Percentiles rank a stretch among this genome's conserved stretches.
phyloP scores from a whole-genome alignment of 345 rosid genomes.

The Limnanthes douglasii region DNA sequence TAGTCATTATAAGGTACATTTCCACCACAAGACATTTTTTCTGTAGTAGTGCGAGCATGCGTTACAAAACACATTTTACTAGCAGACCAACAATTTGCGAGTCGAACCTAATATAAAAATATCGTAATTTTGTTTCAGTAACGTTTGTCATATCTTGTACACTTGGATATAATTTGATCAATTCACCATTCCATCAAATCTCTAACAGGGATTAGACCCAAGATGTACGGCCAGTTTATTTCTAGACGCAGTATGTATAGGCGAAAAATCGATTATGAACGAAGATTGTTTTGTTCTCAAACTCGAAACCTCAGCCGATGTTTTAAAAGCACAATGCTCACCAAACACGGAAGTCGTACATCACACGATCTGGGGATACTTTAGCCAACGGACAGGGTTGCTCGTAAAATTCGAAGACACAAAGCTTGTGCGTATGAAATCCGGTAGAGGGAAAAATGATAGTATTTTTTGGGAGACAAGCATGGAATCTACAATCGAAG shows the following conservation, averaged over 20 bases:
- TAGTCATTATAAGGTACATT: too few relatives aligned
- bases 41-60: too few relatives aligned
- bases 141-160: too few relatives aligned
- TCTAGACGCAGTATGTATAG: slow-evolving; percentile 54
- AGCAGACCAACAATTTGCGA: too few relatives aligned
- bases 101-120: too few relatives aligned
- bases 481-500: slow-evolving; percentile 48
- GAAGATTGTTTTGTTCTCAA: slow-evolving; percentile 75
- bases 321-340: slow-evolving; percentile 53
- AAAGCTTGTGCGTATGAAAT: slow-evolving; percentile 53
- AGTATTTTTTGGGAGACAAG: slow-evolving; percentile 76
- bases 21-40: too few relatives aligned
- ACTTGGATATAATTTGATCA: too few relatives aligned
- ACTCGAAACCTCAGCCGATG: slow-evolving; percentile 32
- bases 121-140: too few relatives aligned
- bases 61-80: too few relatives aligned
- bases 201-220: slow-evolving; percentile 74
- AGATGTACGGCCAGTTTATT: slow-evolving; percentile 66
- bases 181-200: not conserved
- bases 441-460: slow-evolving; percentile 21
- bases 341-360: slow-evolving; percentile 56
- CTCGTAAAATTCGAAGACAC: slow-evolving; percentile 59
- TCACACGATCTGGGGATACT: slow-evolving; percentile 85
- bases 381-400: slow-evolving; percentile 83
- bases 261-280: slow-evolving; percentile 31